These are phyloP conservation scores for Metarhizium album DNA, from an alignment of 2,329 filamentous ascomycete genomes.

Conservation along the genomic window DNA sequence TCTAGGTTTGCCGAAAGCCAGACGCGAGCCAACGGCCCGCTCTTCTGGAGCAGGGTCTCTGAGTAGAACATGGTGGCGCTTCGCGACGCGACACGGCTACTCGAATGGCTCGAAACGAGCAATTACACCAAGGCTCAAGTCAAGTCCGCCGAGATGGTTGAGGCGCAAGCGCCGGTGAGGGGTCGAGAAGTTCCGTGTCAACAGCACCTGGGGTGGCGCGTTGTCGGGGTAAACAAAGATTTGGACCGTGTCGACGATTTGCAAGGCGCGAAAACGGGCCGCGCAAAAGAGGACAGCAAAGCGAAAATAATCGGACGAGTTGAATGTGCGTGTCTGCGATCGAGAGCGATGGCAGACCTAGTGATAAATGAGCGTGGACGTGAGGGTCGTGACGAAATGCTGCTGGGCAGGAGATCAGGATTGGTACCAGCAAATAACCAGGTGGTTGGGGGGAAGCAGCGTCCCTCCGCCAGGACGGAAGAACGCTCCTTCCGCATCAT, in stretches of 20 bases:
- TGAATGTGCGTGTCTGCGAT: constrained; percentile 15
- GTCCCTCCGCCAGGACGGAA: not conserved
- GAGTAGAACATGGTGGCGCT: constrained; percentile 82
- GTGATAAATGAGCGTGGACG: constrained; percentile 9
- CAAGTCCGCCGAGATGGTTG: constrained; percentile 2
- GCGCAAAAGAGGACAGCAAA: constrained; percentile 20
- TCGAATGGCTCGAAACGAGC: constrained; percentile 10
- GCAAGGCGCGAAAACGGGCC: constrained; percentile 19
- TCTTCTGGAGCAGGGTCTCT: constrained; percentile 90
- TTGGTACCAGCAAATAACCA: not conserved
- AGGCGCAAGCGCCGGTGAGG: constrained; percentile 3
- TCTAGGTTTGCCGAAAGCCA: constrained; percentile 98
- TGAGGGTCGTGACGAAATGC: constrained; percentile 10
- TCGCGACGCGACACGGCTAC: constrained; percentile 19
- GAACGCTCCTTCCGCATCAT: not conserved
- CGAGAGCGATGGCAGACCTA: constrained; percentile 12
- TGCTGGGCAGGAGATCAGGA: constrained; percentile 8
- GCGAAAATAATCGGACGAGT: constrained; percentile 13
- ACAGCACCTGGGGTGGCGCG: constrained; percentile 16
- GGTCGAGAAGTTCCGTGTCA: constrained; percentile 11
- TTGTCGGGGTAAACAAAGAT: constrained; percentile 20
- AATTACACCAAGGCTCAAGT: constrained; percentile 6
- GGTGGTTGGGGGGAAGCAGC: constrained; percentile 10
- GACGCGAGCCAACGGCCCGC: constrained; percentile 89
- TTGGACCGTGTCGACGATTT: constrained; percentile 16